Evolutionary conservation across 2,329 filamentous ascomycete species (phyloP), one percentile per base, ranked within the genome.

Genomic region (Zymoseptoria tritici): DNA sequence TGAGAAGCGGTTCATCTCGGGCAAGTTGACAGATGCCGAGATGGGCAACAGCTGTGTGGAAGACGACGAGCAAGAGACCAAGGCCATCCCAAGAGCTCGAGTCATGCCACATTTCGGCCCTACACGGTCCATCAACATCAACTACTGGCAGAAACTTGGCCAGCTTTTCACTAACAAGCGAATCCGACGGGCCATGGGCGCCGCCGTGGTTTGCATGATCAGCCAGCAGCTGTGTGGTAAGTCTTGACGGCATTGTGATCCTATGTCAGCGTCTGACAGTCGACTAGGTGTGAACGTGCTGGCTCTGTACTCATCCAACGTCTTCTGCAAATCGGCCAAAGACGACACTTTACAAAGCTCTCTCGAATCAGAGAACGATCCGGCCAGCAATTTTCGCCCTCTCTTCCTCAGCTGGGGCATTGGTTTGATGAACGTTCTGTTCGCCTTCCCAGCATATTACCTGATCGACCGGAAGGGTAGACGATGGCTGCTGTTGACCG

Each of bases 401-500:
- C 57, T 72, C 9, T 67, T 67, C 52, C 57, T 72, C 11, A 66
- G 62, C 24, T 72, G 68, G 68, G 70, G 69, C 2, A 66, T 70
- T 19, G 70, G 68, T 3, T 26, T 71, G 24, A 60, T 63, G 9
- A 71, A 71, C 55, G 66, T 67, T 13, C 51, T 63, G 50, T 84
- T 85, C 63, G 81, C 82, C 0, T 81, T 80, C 62, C 83, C 83
- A 0, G 82, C 83, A 1, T 75, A 85, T 50, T 83, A 77, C 76
- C 83, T 82, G 3, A 85, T 85, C 64, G 83, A 85, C 62, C 81
- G 77, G 0, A 80, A 80, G 61, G 83, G 83, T 1, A 77, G 83
- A 11, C 77, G 83, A 24, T 79, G 78, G 29, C 71, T 85, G 4
- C 66, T 77, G 8, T 69, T 77, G 21, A 60, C 69, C 13, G 80